These are phyloP conservation scores for Wickerhamomyces bisporus DNA, from an alignment of 805 yeast genomes.

Conservation along the genomic window DNA sequence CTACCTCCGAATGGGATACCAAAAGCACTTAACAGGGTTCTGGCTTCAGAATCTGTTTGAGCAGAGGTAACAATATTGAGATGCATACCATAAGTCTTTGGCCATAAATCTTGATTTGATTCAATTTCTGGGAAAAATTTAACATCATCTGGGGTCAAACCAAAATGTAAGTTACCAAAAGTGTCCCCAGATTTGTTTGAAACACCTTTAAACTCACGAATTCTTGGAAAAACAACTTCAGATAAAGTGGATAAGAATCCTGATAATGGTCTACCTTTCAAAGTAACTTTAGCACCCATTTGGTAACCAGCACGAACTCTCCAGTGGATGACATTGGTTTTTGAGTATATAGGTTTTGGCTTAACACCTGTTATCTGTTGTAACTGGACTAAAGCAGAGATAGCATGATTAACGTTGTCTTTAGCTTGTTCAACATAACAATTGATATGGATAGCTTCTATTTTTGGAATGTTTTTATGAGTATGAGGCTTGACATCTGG, in stretches of 20 bases:
- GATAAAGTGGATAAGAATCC: conserved; percentile 84
- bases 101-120: conserved; percentile 84
- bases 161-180: conserved; percentile 82
- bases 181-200: conserved; percentile 74
- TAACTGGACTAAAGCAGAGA: conserved; percentile 71
- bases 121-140: conserved; percentile 91
- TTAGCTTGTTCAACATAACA: conserved; percentile 72
- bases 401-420: conserved; percentile 64
- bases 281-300: conserved; percentile 82
- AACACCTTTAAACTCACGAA: conserved; percentile 81
- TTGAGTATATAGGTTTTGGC: conserved; percentile 68
- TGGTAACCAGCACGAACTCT: conserved; percentile 80
- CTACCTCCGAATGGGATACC: conserved; percentile 73
- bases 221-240: conserved; percentile 89
- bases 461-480: conserved; percentile 65
- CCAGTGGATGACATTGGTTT: conserved; percentile 80
- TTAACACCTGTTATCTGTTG: conserved; percentile 94
- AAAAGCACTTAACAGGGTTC: conserved; percentile 72
- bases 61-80: conserved; percentile 84
- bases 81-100: conserved; percentile 80
- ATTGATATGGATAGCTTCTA: conserved; percentile 65
- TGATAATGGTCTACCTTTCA: conserved; percentile 75
- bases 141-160: conserved; percentile 71
- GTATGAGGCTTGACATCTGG: conserved; percentile 67
- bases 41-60: conserved; percentile 84